These are phyloP conservation scores for Eucalyptus lansdowneana DNA, from an alignment of 345 rosid species.

Conservation along the genomic window DNA sequence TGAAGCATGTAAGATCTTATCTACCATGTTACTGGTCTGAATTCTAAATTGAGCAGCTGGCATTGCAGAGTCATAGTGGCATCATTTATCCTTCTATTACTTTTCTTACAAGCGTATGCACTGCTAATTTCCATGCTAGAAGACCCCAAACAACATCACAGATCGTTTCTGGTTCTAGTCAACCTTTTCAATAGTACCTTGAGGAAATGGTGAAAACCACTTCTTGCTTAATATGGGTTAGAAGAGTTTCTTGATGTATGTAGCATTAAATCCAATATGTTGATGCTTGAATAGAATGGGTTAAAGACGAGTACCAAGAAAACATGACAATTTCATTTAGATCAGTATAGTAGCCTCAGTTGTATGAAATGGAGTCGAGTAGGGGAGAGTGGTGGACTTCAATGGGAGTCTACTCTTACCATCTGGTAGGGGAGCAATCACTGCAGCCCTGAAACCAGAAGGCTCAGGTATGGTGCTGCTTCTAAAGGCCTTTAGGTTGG, in stretches of 20 bases:
- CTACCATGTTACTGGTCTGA: neutral
- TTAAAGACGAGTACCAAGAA: neutral
- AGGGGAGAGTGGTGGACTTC: neutral
- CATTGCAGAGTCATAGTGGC: neutral
- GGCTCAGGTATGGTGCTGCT: neutral
- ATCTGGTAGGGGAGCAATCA: neutral
- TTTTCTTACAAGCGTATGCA: neutral
- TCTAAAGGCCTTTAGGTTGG: neutral
- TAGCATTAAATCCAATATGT: neutral
- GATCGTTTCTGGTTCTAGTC: neutral
- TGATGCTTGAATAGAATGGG: neutral
- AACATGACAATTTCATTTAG: neutral
- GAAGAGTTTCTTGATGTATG: neutral
- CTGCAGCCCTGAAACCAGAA: neutral
- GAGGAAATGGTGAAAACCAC: neutral
- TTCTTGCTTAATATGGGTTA: neutral
- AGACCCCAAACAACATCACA: neutral
- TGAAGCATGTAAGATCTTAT: conserved; percentile 53
- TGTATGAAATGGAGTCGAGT: neutral
- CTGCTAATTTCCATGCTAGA: neutral
- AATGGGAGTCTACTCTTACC: neutral
- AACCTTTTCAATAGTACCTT: neutral
- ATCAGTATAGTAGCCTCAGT: neutral
- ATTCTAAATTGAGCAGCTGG: neutral
- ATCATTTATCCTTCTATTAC: neutral